Base-by-base conservation (phyloP, 352 stramenopile genomes). In the Achlya hypogyna region DNA sequence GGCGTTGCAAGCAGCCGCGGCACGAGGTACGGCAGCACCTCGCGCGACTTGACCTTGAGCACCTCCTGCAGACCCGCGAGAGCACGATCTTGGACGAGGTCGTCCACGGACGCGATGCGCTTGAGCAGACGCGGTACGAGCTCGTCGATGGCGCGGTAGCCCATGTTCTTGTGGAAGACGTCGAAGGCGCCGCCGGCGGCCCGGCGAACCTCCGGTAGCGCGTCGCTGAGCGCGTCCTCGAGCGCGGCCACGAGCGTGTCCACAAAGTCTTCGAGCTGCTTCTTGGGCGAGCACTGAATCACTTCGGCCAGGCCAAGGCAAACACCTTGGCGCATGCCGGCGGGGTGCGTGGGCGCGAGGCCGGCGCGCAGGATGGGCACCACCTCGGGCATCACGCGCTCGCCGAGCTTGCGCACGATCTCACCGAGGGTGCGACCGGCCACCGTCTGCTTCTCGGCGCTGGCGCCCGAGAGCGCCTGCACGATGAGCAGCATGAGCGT, bases 221-320 rank as follows among this genome's bases (percentile, higher is more conserved):
- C 85, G 74, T 99, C 97, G 69, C 93, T 99, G 2, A 99, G 75
- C 16, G 96, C 97, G 70, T 98, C 92, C 76, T 99, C 86, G n/a
- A 99, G 81, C 16, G 96, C 95, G 72, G 96, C 89, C 27, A 99
- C 89, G 47, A 99, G 84, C 53, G 96, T 98, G 65, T 93, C 87
- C 47, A 99, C 87, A 73, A 98, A 99, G 65, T 98, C 95, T 51
- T 98, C 87, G 53, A 99, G 91, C 69, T 93, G 85, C 51, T 97
- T 95, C 74, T 98, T 98, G 38, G 85, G 98, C 29, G 95, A 98
- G 72, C 93, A 98, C 54, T 95, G 86, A 60, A 99, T 98, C 42
- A 99, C 91, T 81, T 99, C 97, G 9, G 96, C 82, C 47, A 99
- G 81, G 64, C 97, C 98, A 35, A 99, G 87, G 76, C 97, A 99